Base-by-base conservation (phyloP, 257 asterid genomes). In the Lycium ferocissimum region DNA sequence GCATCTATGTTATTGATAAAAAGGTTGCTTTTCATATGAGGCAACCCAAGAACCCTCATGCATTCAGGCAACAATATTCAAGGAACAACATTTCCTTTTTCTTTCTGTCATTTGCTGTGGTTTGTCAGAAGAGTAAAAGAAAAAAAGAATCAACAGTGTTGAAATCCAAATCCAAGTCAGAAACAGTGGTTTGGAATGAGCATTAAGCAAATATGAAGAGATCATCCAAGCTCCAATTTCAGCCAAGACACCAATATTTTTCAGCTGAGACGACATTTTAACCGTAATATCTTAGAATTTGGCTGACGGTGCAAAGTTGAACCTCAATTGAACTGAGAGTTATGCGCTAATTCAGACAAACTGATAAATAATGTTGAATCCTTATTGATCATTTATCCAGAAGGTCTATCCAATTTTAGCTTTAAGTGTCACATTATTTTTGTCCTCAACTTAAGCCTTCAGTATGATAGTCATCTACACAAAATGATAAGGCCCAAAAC, bases 131-230 rank as follows among this genome's bases (percentile, higher is more conserved):
- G 20, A 75, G 43, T 43, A 49, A 22, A 51, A 13, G 62, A 45
- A n/a, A 45, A 15, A 49, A 4, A 51, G 6, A 40, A 40, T 22
- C 59, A 53, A 51, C 14, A 51, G 43, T 49, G 61, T 75, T 47
- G 59, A 75, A 49, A 20, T 49, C n/a, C 40, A 49, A 49, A 22
- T 49, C 61, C 81, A 75, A 49, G 5, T 49, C 62, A 75, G 14
- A 76, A 26, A 76, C 26, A 63, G 82, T 26, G 22, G 65, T 18
- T 76, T 51, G 65, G 82, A 76, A 76, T 6, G 59, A 22, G 61
- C 54, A 47, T 47, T 22, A 4, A 26, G 61, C 26, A 47, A 47
- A 73, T 47, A 20, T 47, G 11, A 73, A 22, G 81, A 47, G 81
- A 72, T 45, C 80, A 45, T 72, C 17, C 58, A 15, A 15, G 53